phyloP scores from a whole-genome alignment of 2,329 filamentous ascomycete species.

The Claviceps capensis region DNA sequence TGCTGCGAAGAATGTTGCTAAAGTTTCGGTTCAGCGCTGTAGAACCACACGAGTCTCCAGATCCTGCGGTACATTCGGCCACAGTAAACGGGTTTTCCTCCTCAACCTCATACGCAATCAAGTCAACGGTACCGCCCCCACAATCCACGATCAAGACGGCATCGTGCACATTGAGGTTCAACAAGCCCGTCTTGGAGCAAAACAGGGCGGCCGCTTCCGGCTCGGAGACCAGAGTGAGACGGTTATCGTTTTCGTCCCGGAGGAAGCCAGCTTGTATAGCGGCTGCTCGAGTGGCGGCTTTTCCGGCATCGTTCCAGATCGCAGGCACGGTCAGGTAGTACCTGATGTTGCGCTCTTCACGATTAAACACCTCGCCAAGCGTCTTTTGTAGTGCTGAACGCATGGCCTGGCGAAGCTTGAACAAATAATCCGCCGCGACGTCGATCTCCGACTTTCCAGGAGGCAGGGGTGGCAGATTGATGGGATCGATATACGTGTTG shows the following conservation, averaged over 20 bases:
- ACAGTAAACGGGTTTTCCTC: slow-evolving; percentile 96
- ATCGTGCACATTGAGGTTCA: slow-evolving; percentile 96
- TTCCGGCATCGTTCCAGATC: slow-evolving; percentile 98
- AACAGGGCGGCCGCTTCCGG: slow-evolving; percentile 95
- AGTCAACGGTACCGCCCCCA: slow-evolving; percentile 93
- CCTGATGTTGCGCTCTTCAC: slow-evolving; percentile 93
- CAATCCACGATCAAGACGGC: slow-evolving; percentile 98
- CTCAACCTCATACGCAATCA: slow-evolving; percentile 97
- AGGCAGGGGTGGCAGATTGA: slow-evolving; percentile 92
- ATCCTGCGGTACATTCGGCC: slow-evolving; percentile 91
- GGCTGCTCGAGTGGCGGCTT: slow-evolving; percentile 87
- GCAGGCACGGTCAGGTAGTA: slow-evolving; percentile 98
- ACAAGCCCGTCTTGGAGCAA: slow-evolving; percentile 88
- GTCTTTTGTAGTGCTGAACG: slow-evolving; percentile 91
- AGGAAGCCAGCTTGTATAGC: slow-evolving; percentile 96
- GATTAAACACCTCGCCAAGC: slow-evolving; percentile 90
- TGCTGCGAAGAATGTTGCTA: slow-evolving; percentile 91
- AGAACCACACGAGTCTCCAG: slow-evolving; percentile 95
- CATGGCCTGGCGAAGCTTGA: slow-evolving; percentile 96
- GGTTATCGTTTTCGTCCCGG: slow-evolving; percentile 93
- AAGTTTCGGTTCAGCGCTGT: slow-evolving; percentile 97
- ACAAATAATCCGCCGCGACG: slow-evolving; percentile 97
- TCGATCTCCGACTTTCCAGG: slow-evolving; percentile 98
- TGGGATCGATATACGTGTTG: slow-evolving; percentile 98
- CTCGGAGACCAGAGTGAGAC: slow-evolving; percentile 86